Percentiles rank a stretch among this genome's conserved stretches.
phyloP scores from a whole-genome alignment of 2,329 filamentous ascomycete species.

The Trichophyton mentagrophytes region DNA sequence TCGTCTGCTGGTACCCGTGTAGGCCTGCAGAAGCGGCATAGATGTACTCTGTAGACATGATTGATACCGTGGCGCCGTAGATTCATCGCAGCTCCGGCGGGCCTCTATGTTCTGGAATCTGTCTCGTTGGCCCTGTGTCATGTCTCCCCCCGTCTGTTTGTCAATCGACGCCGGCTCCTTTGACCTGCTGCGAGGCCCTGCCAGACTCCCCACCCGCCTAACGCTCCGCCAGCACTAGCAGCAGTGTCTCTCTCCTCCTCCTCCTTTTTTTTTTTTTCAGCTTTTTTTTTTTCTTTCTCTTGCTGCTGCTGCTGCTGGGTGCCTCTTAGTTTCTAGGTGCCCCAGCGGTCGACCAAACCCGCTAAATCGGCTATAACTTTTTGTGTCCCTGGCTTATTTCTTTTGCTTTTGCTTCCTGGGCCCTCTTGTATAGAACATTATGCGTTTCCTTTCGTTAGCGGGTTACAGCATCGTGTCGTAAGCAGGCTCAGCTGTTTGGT shows the following conservation, averaged over 20 bases:
- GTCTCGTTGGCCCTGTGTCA: neutral
- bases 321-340: neutral
- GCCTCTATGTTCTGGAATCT: neutral
- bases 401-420: neutral
- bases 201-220: neutral
- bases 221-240: neutral
- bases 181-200: neutral
- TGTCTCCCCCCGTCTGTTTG: neutral
- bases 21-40: neutral
- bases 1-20: neutral
- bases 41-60: neutral
- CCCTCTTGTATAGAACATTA: neutral
- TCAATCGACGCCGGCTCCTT: neutral
- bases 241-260: too few relatives aligned
- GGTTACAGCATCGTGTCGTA: neutral
- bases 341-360: neutral
- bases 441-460: neutral
- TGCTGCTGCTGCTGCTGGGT: neutral
- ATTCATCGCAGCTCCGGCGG: neutral
- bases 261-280: neutral
- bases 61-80: neutral
- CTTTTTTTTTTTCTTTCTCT: neutral
- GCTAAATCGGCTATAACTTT: constrained; percentile 1
- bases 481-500: constrained; percentile 1
- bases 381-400: neutral